Base-by-base conservation (phyloP, 1,284 basidiomycete species). In the Papiliotrema flavescens region DNA sequence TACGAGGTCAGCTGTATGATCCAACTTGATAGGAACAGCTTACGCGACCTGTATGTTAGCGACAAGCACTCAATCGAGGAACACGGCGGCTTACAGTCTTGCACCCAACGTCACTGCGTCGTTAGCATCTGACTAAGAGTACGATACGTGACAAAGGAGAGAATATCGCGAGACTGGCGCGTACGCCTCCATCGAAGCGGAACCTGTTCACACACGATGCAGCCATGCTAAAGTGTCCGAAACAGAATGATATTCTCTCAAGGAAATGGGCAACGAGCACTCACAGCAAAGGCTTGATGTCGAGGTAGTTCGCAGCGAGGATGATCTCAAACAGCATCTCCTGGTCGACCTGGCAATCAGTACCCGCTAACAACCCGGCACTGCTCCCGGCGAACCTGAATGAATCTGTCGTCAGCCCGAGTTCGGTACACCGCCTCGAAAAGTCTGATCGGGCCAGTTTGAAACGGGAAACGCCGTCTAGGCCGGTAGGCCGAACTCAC, bases 261-360 rank as follows among this genome's bases (percentile, higher is more conserved):
- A 40, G 39, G 26, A 42, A 26, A 23, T 13, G 46, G n/a, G 17
- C 15, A 49, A 39, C 11, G 4, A 0, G 22, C 14, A 81, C 88
- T 66, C 66, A 95, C 93, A 98, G 85, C 45, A 98, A 84, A 36
- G 94, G 89, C 81, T 98, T 98, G 83, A 99, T 99, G 76, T 99
- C 96, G 68, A 99, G 88, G 79, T 98, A 98, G 81, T 99, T 98
- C 60, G 96, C 96, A 9, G 96, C 96, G 57, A 98, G 86, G 76
- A 98, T 99, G 75, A 98, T 98, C 81, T 99, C 96, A 65, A 98
- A 98, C 15, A 83, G 77, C 81, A 83, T 83, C 70, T 83, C 81
- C 78, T 97, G 93, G 80, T 96, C 93, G 56, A 96, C 80, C 70
- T 79, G 13, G 36, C n/a, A 3, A 8, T 22, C 14, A 49, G 47